phyloP scores from a whole-genome alignment of 176 grass and related monocot genomes.

The Rhynchospora pubera region DNA sequence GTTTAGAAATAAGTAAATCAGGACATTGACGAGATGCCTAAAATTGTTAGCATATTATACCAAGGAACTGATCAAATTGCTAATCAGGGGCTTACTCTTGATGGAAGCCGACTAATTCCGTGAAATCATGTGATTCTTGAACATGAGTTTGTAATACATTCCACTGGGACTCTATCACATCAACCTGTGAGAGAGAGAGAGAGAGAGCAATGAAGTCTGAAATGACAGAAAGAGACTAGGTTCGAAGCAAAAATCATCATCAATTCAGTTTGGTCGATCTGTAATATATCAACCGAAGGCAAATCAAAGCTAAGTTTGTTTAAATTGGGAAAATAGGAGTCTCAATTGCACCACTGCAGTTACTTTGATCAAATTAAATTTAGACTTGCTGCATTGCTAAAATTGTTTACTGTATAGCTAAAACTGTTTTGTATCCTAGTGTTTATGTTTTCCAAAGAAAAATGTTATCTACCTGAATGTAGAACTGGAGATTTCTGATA shows the following conservation, averaged over 20 bases:
- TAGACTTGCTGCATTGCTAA: background rate
- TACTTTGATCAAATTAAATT: background rate
- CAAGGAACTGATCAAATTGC: too few relatives aligned
- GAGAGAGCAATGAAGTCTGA: background rate
- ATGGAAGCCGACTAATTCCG: constrained; percentile 92
- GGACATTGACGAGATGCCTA: background rate
- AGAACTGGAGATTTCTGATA: constrained; percentile 96
- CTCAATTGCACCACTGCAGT: background rate
- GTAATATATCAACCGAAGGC: background rate
- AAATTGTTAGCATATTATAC: background rate
- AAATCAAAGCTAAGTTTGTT: background rate
- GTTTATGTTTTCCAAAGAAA: background rate
- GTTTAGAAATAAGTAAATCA: constrained; percentile 5
- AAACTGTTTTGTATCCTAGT: background rate
- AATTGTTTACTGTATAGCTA: background rate
- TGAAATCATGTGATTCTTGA: constrained; percentile 98
- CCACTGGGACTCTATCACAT: constrained; percentile 99
- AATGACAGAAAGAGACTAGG: background rate
- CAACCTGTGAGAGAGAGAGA: constrained; percentile 41
- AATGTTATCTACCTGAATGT: constrained; percentile 64
- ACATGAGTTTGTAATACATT: constrained; percentile 92
- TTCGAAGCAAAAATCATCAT: background rate
- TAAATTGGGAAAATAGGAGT: background rate
- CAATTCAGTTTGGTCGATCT: background rate
- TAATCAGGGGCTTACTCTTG: constrained; percentile 62